Base-by-base conservation (phyloP, 176 grass and related monocot species). In the Neostapfia colusana region DNA sequence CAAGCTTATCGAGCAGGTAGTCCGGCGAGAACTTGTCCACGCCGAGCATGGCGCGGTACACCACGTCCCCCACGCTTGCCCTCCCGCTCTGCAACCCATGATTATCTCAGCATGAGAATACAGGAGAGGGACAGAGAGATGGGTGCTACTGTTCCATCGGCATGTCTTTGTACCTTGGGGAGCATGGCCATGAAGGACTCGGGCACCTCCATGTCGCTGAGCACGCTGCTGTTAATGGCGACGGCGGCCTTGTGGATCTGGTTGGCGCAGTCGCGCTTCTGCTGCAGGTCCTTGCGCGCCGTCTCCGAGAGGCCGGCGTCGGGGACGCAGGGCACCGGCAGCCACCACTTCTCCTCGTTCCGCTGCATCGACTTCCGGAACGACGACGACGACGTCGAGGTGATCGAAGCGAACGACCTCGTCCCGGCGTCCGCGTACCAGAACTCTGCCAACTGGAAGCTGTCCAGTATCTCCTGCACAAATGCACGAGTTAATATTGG, bases 201-300 rank as follows among this genome's bases (percentile, higher is more conserved):
- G 0, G 95, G 95, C 46, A 99, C 84, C 61, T 99, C 95, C 89
- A 99, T 99, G 64, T 99, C 95, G 56, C 82, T 36, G 58, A 99
- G 91, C 15, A 99, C 76, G 72, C 85, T 77, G 45, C 83, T 89
- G 81, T 99, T 99, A 86, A 99, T 99, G 8, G 95, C 87, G 75
- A 99, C 87, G 70, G 95, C 91, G n/a, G 95, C 95, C 81, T 99
- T 99, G 72, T 99, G 95, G 70, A 99, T 95, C 92, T 99, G 95
- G 73, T 90, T 92, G 11, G 91, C 91, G 46, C 95, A 99, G 21
- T 99, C 91, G 9, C 91, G 82, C 60, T 62, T 95, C 59, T 99
- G 74, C 72, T 86, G 91, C 62, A 99, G 77, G 43, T 88, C 88
- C 81, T 86, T 95, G 25, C 70, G 77, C 6, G 73, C 78, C 41